phyloP scores from a whole-genome alignment of 1,284 basidiomycete species.

The Apiotrichum sp. region DNA sequence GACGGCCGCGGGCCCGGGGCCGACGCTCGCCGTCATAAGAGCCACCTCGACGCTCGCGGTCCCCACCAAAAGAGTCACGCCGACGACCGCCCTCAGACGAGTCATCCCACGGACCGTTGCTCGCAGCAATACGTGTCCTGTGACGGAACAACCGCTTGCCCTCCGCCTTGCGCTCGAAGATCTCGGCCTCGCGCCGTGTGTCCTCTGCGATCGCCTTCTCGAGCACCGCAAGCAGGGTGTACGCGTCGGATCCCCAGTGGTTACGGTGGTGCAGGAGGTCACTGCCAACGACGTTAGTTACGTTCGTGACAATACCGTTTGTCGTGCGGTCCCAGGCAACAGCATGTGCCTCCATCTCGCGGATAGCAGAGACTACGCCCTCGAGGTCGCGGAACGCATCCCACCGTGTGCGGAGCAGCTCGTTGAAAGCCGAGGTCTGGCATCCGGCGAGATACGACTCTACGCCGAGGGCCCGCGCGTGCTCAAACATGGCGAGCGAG shows the following conservation, averaged over 20 bases:
- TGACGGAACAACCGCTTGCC: constrained; percentile 3
- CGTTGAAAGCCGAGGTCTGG: constrained; percentile 75
- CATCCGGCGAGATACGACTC: constrained; percentile 80
- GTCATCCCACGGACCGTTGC: too few relatives aligned
- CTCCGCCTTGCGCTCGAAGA: constrained; percentile 2
- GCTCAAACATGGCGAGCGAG: constrained; percentile 72
- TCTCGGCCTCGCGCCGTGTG: constrained; percentile 5
- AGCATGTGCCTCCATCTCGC: constrained; percentile 75
- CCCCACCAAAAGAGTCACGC: too few relatives aligned
- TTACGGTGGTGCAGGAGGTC: background rate
- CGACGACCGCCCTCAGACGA: too few relatives aligned
- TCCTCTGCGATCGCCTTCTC: constrained; percentile 13
- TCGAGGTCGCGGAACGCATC: constrained; percentile 68
- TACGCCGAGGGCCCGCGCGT: constrained; percentile 64
- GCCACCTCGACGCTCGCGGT: too few relatives aligned
- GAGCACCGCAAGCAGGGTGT: constrained; percentile 2
- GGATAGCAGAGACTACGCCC: constrained; percentile 62
- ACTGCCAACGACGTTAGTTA: constrained; percentile 56
- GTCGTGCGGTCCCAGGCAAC: constrained; percentile 62
- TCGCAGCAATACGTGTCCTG: background rate
- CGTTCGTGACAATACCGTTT: constrained; percentile 56
- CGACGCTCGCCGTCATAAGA: too few relatives aligned
- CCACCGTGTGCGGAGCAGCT: constrained; percentile 74
- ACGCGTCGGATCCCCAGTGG: constrained; percentile 12
- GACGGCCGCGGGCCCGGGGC: too few relatives aligned